A percentile compares a stretch with the other conserved stretches of the same genome.
These are phyloP conservation scores for Dioscorea zingiberensis DNA, from an alignment of 106 monocot species.

Conservation along the genomic window DNA sequence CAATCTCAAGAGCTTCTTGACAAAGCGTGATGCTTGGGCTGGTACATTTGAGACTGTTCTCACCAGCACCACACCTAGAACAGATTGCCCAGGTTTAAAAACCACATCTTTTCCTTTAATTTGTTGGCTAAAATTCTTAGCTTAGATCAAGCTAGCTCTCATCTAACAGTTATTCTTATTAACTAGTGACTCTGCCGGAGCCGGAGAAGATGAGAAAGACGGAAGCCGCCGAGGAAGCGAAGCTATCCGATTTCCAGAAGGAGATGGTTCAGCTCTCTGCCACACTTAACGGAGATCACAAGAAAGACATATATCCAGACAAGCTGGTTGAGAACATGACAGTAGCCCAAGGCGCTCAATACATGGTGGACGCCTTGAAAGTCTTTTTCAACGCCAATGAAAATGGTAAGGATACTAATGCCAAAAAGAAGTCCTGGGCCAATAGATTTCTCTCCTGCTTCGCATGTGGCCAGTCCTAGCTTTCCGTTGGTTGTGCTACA, in stretches of 20 bases:
- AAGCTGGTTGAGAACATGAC: conserved; percentile 64
- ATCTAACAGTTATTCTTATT: neutral
- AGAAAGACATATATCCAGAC: conserved; percentile 40
- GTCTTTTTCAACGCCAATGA: conserved; percentile 21
- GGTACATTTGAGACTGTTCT: conserved; percentile 79
- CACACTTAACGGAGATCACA: conserved; percentile 64
- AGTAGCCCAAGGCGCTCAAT: conserved; percentile 52
- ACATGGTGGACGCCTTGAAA: conserved; percentile 43
- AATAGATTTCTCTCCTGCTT: conserved; percentile 42
- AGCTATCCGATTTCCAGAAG: conserved; percentile 57
- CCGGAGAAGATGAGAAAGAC: conserved; percentile 46
- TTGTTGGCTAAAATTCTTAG: neutral
- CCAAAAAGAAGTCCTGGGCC: conserved; percentile 15
- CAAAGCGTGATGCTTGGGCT: conserved; percentile 81
- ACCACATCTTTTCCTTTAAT: no score
- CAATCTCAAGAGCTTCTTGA: conserved; percentile 60
- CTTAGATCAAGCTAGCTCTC: neutral
- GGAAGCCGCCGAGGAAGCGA: conserved; percentile 29
- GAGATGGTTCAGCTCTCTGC: conserved; percentile 77
- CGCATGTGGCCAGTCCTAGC: conserved; percentile 16
- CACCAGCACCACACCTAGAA: conserved; percentile 50
- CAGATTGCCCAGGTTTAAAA: conserved; percentile 58
- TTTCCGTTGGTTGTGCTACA: neutral
- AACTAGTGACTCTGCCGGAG: conserved; percentile 49
- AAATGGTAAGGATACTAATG: neutral